Evolutionary conservation across 129 eudicot genomes (phyloP).

Genomic region (Scalesia atractyloides): DNA sequence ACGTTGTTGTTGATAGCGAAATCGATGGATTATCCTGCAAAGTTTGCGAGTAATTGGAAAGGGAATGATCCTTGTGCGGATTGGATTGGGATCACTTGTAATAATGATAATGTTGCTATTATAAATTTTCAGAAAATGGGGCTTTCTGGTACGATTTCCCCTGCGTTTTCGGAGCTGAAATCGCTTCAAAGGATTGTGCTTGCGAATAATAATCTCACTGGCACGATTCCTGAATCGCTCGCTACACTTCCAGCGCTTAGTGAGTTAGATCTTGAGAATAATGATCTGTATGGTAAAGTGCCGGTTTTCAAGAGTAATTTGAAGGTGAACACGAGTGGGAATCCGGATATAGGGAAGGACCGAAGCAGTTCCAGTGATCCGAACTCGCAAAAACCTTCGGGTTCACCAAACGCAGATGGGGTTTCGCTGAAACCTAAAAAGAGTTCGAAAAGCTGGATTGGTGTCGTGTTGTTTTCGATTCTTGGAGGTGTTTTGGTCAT

Average conservation of each 20-base stretch:
- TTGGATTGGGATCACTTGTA: conserved; percentile 92
- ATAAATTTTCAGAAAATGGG: conserved; percentile 71
- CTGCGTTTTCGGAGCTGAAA: conserved; percentile 59
- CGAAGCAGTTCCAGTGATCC: conserved; percentile 35
- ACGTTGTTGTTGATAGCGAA: conserved; percentile 57
- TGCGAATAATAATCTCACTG: conserved; percentile 76
- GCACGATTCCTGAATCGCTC: conserved; percentile 75
- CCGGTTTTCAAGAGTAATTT: conserved; percentile 67
- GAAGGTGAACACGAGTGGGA: conserved; percentile 54
- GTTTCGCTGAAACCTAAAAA: conserved; percentile 33
- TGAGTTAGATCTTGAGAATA: conserved; percentile 66
- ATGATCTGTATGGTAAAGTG: conserved; percentile 73
- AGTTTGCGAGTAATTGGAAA: conserved; percentile 70
- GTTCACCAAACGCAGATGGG: conserved; percentile 34
- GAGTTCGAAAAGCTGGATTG: conserved; percentile 57
- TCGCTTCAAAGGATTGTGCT: conserved; percentile 84
- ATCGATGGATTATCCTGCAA: conserved; percentile 66
- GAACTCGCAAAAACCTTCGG: conserved; percentile 23
- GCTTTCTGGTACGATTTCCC: conserved; percentile 75
- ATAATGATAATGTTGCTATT: conserved; percentile 60
- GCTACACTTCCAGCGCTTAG: conserved; percentile 68
- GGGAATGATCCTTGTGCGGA: conserved; percentile 88
- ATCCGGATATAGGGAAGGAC: conserved; percentile 79
- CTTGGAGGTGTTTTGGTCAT: conserved; percentile 61
- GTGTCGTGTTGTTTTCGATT: conserved; percentile 56